Evolutionary conservation across 208 protist genomes (phyloP).

Genomic region (Crithidia acanthocephali): DNA sequence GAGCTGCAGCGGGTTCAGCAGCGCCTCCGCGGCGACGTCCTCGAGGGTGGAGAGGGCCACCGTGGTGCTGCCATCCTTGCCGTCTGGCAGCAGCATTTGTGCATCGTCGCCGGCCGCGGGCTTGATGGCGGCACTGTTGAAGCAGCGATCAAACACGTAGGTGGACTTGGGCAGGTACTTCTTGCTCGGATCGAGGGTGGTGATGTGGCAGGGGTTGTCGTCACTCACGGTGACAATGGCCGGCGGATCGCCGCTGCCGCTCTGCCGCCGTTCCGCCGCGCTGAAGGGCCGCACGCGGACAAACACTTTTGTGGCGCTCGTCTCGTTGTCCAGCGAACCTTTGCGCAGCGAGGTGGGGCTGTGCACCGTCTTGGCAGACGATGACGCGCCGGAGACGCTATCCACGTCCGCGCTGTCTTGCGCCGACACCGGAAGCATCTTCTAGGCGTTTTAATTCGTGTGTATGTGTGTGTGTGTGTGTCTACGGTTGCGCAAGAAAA

Average conservation of each 20-base stretch:
- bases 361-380: background rate
- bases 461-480: slow-evolving; percentile 6
- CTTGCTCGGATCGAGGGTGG: slow-evolving; percentile 52
- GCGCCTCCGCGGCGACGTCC: slow-evolving; percentile 1
- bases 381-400: slow-evolving; percentile 5
- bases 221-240: slow-evolving; percentile 61
- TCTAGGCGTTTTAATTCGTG: background rate
- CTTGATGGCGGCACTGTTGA: slow-evolving; percentile 30
- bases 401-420: slow-evolving; percentile 11
- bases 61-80: background rate
- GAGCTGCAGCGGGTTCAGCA: slow-evolving; percentile 22
- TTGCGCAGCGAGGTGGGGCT: background rate
- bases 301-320: slow-evolving; percentile 68
- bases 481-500: no score
- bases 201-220: slow-evolving; percentile 71
- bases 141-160: slow-evolving; percentile 79
- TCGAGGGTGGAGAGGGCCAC: slow-evolving; percentile 14
- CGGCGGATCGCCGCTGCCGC: background rate
- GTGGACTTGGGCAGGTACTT: slow-evolving; percentile 50
- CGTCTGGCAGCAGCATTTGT: slow-evolving; percentile 11
- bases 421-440: slow-evolving; percentile 3
- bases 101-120: slow-evolving; percentile 11
- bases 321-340: slow-evolving; percentile 21
- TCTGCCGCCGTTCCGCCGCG: slow-evolving; percentile 36
- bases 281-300: slow-evolving; percentile 81